These are phyloP conservation scores for Anisodus acutangulus DNA, from an alignment of 257 asterid genomes.

Conservation along the genomic window DNA sequence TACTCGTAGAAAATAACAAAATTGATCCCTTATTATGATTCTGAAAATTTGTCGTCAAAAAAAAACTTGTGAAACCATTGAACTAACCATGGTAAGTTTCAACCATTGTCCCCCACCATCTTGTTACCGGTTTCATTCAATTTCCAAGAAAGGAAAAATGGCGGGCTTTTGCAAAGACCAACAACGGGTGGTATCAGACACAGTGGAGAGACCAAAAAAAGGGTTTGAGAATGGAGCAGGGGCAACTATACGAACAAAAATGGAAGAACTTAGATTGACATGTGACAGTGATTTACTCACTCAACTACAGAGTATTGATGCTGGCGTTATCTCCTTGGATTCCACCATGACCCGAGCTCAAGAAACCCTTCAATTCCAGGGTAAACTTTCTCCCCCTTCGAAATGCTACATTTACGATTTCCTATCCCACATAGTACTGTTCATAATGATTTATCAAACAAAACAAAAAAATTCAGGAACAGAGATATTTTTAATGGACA, in stretches of 20 bases:
- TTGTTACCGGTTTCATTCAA: no score
- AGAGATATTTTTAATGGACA: neutral
- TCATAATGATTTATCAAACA: no score
- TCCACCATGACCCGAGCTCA: slow-evolving; percentile 51
- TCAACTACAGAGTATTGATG: slow-evolving; percentile 63
- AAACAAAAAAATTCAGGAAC: no score
- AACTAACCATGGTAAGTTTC: no score
- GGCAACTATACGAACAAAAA: slow-evolving; percentile 41
- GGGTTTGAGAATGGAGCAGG: slow-evolving; percentile 32
- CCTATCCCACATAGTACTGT: no score
- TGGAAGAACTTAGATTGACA: slow-evolving; percentile 62
- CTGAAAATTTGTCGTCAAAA: no score
- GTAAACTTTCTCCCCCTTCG: neutral
- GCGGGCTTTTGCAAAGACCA: neutral
- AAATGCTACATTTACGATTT: neutral
- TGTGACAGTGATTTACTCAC: slow-evolving; percentile 68
- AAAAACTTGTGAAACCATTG: no score
- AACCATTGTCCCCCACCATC: no score
- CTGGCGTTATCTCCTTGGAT: slow-evolving; percentile 39
- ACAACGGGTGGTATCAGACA: no score
- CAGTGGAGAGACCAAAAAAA: neutral
- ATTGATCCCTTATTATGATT: no score
- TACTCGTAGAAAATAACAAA: no score
- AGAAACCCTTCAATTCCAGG: slow-evolving; percentile 47
- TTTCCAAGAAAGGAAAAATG: neutral